phyloP scores from a whole-genome alignment of 176 grass and related monocot genomes.

The Poa annua region DNA sequence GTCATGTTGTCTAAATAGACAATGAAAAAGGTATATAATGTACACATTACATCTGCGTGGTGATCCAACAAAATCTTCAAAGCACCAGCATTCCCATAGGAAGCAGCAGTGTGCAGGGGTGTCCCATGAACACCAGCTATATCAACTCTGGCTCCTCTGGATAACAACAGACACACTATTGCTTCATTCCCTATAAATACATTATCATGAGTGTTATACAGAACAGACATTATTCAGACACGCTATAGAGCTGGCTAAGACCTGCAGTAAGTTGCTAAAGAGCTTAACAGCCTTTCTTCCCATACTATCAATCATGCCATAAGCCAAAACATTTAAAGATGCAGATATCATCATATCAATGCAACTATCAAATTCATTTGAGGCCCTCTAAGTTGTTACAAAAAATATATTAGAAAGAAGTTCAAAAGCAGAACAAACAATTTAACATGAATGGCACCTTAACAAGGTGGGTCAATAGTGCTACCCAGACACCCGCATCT shows the following conservation, averaged over 20 bases:
- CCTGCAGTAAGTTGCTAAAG: background rate
- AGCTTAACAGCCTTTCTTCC: background rate
- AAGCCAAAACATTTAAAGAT: slow-evolving; percentile 8
- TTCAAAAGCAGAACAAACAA: slow-evolving; percentile 6
- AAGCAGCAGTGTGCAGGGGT: slow-evolving; percentile 42
- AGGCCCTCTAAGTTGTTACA: slow-evolving; percentile 8
- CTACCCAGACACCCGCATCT: background rate
- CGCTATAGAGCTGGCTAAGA: slow-evolving; percentile 5
- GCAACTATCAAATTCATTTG: slow-evolving; percentile 9
- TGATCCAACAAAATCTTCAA: slow-evolving; percentile 54
- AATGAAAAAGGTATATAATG: slow-evolving; percentile 18
- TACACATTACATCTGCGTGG: slow-evolving; percentile 42
- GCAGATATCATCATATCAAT: background rate
- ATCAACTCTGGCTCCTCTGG: slow-evolving; percentile 51
- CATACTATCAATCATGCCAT: background rate
- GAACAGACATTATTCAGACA: background rate
- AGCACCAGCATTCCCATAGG: slow-evolving; percentile 20
- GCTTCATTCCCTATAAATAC: slow-evolving; percentile 31
- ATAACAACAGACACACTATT: slow-evolving; percentile 42
- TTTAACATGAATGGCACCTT: slow-evolving; percentile 6
- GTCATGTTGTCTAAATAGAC: background rate
- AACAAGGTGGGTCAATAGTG: background rate
- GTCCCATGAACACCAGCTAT: slow-evolving; percentile 29
- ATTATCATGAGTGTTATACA: slow-evolving; percentile 10
- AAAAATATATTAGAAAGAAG: background rate